A percentile compares a stretch with the other conserved stretches of the same genome.
Evolutionary conservation across 2,329 filamentous ascomycete genomes (phyloP).

Genomic region (Fusarium bactridioides): DNA sequence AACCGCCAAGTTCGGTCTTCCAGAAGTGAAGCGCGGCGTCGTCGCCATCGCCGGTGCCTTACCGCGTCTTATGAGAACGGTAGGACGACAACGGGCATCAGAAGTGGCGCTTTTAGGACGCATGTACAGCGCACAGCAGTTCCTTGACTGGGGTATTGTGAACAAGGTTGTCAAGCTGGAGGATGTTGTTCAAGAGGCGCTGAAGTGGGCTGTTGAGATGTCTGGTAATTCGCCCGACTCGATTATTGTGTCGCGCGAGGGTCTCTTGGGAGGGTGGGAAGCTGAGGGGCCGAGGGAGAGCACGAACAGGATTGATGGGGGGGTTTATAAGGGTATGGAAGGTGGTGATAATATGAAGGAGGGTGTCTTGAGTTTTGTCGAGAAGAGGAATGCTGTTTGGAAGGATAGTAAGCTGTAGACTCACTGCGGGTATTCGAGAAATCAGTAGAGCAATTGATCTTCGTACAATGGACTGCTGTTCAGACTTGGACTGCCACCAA

Average conservation of each 20-base stretch:
- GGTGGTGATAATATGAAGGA: slow-evolving; percentile 77
- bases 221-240: slow-evolving; percentile 76
- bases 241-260: slow-evolving; percentile 76
- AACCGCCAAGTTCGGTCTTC: slow-evolving; percentile 69
- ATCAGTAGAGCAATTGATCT: not conserved
- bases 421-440: too few relatives aligned
- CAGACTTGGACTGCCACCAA: slow-evolving; percentile 15
- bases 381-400: slow-evolving; percentile 76
- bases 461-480: not conserved
- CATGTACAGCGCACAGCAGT: slow-evolving; percentile 65
- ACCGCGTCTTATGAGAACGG: slow-evolving; percentile 67
- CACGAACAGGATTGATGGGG: slow-evolving; percentile 64
- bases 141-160: slow-evolving; percentile 73
- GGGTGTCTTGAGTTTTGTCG: slow-evolving; percentile 77
- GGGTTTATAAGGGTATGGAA: slow-evolving; percentile 67
- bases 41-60: slow-evolving; percentile 74
- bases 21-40: slow-evolving; percentile 75
- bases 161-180: slow-evolving; percentile 61
- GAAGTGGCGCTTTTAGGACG: slow-evolving; percentile 75
- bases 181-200: slow-evolving; percentile 63
- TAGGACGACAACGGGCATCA: slow-evolving; percentile 72
- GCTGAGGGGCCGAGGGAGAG: slow-evolving; percentile 69
- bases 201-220: slow-evolving; percentile 68
- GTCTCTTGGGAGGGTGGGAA: slow-evolving; percentile 77
- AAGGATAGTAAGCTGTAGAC: slow-evolving; percentile 66